Conservation (phyloP, 805 yeast species). For the Ogataea paraovalis region DNA sequence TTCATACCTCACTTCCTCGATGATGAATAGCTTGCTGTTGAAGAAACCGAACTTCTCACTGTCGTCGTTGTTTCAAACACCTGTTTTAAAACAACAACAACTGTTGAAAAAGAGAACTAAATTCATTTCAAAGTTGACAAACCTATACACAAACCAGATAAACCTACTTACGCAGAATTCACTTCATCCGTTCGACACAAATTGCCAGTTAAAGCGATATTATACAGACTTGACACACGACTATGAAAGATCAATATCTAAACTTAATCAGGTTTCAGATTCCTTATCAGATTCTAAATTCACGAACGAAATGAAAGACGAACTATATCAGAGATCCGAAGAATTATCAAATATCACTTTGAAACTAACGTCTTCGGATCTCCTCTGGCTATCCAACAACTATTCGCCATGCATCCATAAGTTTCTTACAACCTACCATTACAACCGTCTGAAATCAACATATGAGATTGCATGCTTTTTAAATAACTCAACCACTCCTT, state of each 20-base stretch:
- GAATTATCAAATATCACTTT: conserved; percentile 17
- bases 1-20: neutral
- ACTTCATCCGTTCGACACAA: conserved; percentile 5
- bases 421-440: conserved; percentile 25
- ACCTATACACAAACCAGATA: conserved; percentile 7
- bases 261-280: conserved; percentile 3
- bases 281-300: conserved; percentile 11
- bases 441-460: conserved; percentile 22
- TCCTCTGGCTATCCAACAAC: conserved; percentile 16
- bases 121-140: neutral
- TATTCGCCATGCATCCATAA: conserved; percentile 18
- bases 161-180: conserved; percentile 2
- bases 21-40: conserved; percentile 1
- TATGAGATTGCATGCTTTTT: conserved; percentile 24
- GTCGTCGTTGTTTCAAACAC: conserved; percentile 1
- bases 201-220: conserved; percentile 6
- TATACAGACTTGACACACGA: conserved; percentile 11
- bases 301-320: conserved; percentile 13
- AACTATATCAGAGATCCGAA: conserved; percentile 15
- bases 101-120: neutral
- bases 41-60: conserved; percentile 7
- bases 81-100: conserved; percentile 1
- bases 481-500: conserved; percentile 7
- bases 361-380: conserved; percentile 12
- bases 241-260: conserved; percentile 6